A percentile compares a stretch with the other conserved stretches of the same genome.
phyloP scores from a whole-genome alignment of 2,329 filamentous ascomycete species.

The Tympanopsis confertula region DNA sequence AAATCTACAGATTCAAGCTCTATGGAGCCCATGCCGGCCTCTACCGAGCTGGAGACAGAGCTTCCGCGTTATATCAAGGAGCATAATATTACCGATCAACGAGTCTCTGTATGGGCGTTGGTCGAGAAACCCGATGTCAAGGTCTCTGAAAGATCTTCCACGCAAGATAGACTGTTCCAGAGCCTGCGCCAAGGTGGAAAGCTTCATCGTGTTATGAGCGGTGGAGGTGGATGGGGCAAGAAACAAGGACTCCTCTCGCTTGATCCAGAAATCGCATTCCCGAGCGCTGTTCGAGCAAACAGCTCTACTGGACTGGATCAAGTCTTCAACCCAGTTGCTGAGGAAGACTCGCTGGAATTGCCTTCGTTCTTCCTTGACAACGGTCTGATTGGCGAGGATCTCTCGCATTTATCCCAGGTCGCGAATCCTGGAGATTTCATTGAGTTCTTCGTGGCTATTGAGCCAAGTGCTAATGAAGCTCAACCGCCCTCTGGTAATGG shows the following conservation, averaged over 20 bases:
- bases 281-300: conserved; percentile 10
- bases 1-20: conserved; percentile 15
- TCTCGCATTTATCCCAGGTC: conserved; percentile 23
- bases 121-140: conserved; percentile 14
- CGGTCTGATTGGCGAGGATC: conserved; percentile 12
- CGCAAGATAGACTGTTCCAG: conserved; percentile 10
- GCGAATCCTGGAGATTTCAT: conserved; percentile 22
- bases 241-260: conserved; percentile 27
- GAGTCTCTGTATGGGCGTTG: conserved; percentile 26
- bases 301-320: too few relatives aligned
- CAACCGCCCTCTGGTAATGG: background rate
- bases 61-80: conserved; percentile 24
- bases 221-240: conserved; percentile 30
- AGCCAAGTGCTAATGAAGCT: conserved; percentile 2
- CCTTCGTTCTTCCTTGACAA: conserved; percentile 8
- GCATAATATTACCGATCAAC: conserved; percentile 19
- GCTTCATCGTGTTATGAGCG: conserved; percentile 26
- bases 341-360: background rate
- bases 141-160: background rate
- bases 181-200: conserved; percentile 18
- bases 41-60: conserved; percentile 23
- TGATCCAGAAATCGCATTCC: conserved; percentile 22
- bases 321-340: background rate
- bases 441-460: conserved; percentile 24
- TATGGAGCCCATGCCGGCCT: conserved; percentile 20